Evolutionary conservation across 2,329 filamentous ascomycete genomes (phyloP).

Genomic region (Neofusicoccum laricinum): DNA sequence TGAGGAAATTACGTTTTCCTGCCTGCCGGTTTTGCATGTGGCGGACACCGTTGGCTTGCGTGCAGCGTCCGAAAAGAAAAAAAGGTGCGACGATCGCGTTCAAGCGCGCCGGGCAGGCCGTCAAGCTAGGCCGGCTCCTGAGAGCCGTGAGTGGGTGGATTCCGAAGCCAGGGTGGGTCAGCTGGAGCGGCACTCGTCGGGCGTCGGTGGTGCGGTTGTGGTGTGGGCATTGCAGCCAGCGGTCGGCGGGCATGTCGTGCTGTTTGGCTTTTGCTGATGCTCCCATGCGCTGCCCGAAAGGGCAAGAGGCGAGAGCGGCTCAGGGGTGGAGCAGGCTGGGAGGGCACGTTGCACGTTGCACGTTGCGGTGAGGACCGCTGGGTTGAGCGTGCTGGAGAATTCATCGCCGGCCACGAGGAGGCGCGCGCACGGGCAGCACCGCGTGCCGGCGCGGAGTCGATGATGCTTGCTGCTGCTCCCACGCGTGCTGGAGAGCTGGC

Average conservation of each 20-base stretch:
- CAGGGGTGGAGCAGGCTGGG: not conserved
- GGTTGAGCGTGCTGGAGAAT: not conserved
- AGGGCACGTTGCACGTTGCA: not conserved
- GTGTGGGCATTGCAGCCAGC: not conserved
- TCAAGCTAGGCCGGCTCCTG: not conserved
- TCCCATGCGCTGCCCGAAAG: not conserved
- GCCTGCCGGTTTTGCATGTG: not conserved
- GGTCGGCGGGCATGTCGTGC: not conserved
- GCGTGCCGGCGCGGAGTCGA: not conserved
- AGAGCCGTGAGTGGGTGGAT: slow-evolving; percentile 2
- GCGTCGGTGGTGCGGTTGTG: not conserved
- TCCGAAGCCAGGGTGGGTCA: slow-evolving; percentile 1
- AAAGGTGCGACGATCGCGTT: slow-evolving; percentile 11
- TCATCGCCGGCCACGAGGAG: slow-evolving; percentile 1
- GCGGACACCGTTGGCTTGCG: slow-evolving; percentile 1
- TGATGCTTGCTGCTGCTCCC: not conserved
- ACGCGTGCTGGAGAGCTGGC: not conserved
- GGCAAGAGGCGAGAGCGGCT: not conserved
- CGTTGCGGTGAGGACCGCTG: slow-evolving; percentile 4
- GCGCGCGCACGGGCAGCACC: not conserved
- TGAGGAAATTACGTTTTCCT: not conserved
- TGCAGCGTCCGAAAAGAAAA: not conserved
- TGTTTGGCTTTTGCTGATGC: slow-evolving; percentile 6
- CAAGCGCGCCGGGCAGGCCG: slow-evolving; percentile 1
- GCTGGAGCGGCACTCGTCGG: slow-evolving; percentile 3